A percentile compares a stretch with the other conserved stretches of the same genome.
Conservation (phyloP, 1,284 basidiomycete genomes). For the Microbotryum scabiosae region DNA sequence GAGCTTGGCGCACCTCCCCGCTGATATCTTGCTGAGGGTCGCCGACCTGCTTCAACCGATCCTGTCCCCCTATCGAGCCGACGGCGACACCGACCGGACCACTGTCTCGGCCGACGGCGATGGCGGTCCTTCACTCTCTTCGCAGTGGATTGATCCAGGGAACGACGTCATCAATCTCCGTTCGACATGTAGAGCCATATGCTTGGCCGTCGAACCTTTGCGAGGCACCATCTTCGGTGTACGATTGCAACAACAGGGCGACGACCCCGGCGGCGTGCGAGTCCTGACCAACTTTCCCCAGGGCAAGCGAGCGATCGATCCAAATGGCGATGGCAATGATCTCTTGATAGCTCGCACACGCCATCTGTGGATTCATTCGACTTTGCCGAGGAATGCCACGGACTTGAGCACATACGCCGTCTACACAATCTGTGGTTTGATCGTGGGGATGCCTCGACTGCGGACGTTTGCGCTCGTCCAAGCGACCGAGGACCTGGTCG, state of each 20-base stretch:
- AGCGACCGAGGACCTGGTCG: background rate
- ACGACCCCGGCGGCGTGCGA: no score
- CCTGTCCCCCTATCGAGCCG: background rate
- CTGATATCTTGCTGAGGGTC: conserved; percentile 10
- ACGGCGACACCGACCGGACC: background rate
- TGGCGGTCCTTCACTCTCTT: no score
- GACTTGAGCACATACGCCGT: no score
- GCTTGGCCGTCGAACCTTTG: background rate
- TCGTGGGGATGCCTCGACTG: conserved; percentile 1
- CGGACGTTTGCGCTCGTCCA: conserved; percentile 1
- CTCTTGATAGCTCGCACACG: no score
- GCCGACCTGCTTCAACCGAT: conserved; percentile 2
- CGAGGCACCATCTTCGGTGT: no score
- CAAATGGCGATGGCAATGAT: no score
- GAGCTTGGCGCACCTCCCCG: conserved; percentile 5
- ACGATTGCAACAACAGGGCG: no score
- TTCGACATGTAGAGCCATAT: conserved; percentile 3
- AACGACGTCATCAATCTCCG: background rate
- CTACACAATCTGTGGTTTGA: background rate
- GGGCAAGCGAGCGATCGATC: no score
- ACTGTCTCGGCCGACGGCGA: no score
- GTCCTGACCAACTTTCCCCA: no score
- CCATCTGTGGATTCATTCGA: no score
- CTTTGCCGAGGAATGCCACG: no score
- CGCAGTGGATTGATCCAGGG: background rate